A percentile compares a stretch with the other conserved stretches of the same genome.
These are phyloP conservation scores for Aspergillus hiratsukae DNA, from an alignment of 2,329 filamentous ascomycete species.

Conservation along the genomic window DNA sequence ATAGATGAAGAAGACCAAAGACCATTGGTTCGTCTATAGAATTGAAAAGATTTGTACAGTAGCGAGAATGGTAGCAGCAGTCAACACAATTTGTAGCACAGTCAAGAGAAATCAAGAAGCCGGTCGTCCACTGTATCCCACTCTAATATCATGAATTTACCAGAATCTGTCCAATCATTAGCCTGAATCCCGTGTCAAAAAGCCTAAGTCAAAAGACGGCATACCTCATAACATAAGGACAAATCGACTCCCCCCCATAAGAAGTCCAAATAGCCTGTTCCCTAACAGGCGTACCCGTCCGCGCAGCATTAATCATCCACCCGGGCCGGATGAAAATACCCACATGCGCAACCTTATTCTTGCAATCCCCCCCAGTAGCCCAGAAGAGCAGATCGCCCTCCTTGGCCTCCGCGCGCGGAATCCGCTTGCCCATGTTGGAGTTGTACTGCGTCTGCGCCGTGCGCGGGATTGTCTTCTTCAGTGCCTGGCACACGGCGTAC, in stretches of 20 bases:
- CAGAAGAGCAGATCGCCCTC: conserved; percentile 23
- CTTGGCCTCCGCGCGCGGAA: conserved; percentile 17
- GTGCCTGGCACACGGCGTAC: conserved; percentile 20
- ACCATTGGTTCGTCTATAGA: no score
- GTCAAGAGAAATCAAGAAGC: background rate
- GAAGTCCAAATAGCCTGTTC: conserved; percentile 25
- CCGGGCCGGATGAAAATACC: conserved; percentile 20
- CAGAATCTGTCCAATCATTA: background rate
- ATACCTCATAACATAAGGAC: conserved; percentile 22
- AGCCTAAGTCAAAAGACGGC: background rate
- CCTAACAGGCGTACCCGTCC: conserved; percentile 20
- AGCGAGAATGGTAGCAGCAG: no score
- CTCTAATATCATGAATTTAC: background rate
- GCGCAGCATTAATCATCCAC: conserved; percentile 23
- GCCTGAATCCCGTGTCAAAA: background rate
- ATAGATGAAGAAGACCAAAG: no score
- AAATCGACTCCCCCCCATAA: conserved; percentile 21
- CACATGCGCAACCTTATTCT: conserved; percentile 17
- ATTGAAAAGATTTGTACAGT: no score
- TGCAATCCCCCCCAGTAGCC: conserved; percentile 17
- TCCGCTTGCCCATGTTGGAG: conserved; percentile 15
- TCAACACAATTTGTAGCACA: background rate
- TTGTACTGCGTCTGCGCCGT: conserved; percentile 23
- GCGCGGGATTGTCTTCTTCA: conserved; percentile 19
- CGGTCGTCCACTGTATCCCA: background rate